A percentile compares a stretch with the other conserved stretches of the same genome.
Conservation (phyloP, 78 protist species). For the Anaeramoeba flamelloides region DNA sequence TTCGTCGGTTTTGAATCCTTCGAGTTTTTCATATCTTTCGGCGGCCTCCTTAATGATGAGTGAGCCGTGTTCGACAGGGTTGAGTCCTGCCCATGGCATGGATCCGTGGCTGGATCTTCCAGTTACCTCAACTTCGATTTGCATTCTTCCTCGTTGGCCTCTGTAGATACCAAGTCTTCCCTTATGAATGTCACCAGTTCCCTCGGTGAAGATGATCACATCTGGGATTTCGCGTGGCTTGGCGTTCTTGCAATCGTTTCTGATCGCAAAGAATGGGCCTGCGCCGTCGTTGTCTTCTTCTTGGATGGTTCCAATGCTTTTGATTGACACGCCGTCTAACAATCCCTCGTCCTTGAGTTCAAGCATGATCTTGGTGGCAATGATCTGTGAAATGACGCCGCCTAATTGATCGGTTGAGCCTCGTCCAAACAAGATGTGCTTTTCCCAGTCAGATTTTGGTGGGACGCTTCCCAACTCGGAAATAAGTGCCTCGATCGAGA, state of each 20-base stretch:
- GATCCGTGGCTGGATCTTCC: slow-evolving; percentile 37
- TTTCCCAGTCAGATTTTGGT: slow-evolving; percentile 20
- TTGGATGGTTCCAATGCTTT: slow-evolving; percentile 24
- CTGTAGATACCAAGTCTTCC: slow-evolving; percentile 36
- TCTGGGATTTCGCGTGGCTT: slow-evolving; percentile 18
- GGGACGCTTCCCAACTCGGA: slow-evolving; percentile 25
- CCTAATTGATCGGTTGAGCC: slow-evolving; percentile 35
- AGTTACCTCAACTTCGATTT: slow-evolving; percentile 28
- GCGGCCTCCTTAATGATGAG: slow-evolving; percentile 24
- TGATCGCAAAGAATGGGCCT: slow-evolving; percentile 19
- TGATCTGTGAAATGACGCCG: slow-evolving; percentile 29
- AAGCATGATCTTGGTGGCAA: slow-evolving; percentile 23
- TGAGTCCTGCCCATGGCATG: slow-evolving; percentile 28
- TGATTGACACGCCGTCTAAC: slow-evolving; percentile 23
- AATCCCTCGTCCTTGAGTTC: slow-evolving; percentile 8
- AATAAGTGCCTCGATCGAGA: no score
- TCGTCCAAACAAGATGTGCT: slow-evolving; percentile 22
- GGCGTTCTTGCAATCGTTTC: not conserved
- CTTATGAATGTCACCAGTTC: slow-evolving; percentile 18
- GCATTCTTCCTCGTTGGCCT: slow-evolving; percentile 38
- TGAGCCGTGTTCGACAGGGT: slow-evolving; percentile 38
- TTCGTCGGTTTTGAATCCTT: slow-evolving; percentile 19
- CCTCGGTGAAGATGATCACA: slow-evolving; percentile 23
- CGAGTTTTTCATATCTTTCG: slow-evolving; percentile 7
- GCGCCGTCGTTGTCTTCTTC: slow-evolving; percentile 43